Base-by-base conservation (phyloP, 495 filamentous ascomycete species). In the Evansstolkia leycettana region DNA sequence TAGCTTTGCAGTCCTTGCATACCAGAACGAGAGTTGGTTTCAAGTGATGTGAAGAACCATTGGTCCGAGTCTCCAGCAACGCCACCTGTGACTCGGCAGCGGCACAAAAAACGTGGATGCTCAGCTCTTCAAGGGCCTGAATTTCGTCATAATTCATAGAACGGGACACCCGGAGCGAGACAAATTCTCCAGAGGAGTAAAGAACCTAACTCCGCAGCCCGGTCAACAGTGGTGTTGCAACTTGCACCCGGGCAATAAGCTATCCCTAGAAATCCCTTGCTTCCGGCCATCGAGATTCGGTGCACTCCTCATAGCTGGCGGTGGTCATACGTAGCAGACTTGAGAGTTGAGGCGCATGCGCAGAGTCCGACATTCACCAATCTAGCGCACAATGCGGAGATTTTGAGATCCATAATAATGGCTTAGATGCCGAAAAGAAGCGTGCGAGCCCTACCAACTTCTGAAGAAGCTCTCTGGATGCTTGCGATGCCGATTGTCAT, bases 1-100 rank as follows among this genome's bases (percentile, higher is more conserved):
- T 49, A 34, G 39, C 15, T 36, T 28, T 33, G 42, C 37, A 13
- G 30, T 51, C 53, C 53, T 57, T 57, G 53, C 53, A 57, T 57
- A 46, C 47, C 44, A 40, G 41, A 50, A 35, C 38, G 38, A n/a
- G n/a, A 46, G 43, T 39, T 34, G 45, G 27, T 41, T 34, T 14
- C 30, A 36, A 15, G 40, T 23, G 35, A 24, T 23, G 11, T 17
- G 6, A 29, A 18, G 12, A 19, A 32, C 37, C 37, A 53, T 57
- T 51, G 50, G 53, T 26, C 35, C 20, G 20, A 34, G 34, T n/a
- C 34, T 28, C 31, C 19, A 37, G 26, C 37, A n/a, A 37, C 28
- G 29, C 39, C 41, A 47, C 45, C 40, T 47, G 40, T 32, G 38
- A 40, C 35, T 14, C 17, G 43, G 39, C 24, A 33, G 35, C 44